Evolutionary conservation across 169 alveolate species (phyloP).

Genomic region (Plasmodium cynomolgi): DNA sequence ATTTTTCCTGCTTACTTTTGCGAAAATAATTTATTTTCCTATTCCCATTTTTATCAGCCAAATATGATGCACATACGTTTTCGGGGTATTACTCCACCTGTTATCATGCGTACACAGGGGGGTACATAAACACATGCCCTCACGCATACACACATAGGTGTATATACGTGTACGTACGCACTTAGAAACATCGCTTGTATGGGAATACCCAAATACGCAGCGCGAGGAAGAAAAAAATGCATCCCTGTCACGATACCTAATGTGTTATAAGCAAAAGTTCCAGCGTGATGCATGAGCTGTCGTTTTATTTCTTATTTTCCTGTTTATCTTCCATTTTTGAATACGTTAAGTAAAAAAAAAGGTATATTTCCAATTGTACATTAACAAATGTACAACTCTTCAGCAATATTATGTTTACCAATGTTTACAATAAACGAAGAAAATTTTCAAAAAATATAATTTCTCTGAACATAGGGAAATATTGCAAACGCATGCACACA

Average conservation of each 20-base stretch:
- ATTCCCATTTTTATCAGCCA: background rate
- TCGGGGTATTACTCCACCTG: background rate
- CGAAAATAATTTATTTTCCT: background rate
- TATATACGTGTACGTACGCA: background rate
- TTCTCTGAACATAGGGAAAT: background rate
- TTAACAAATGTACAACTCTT: background rate
- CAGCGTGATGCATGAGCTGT: background rate
- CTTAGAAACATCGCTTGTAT: background rate
- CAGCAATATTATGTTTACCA: background rate
- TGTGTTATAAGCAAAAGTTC: background rate
- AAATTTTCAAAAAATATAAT: background rate
- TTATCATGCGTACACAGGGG: background rate
- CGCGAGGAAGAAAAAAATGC: background rate
- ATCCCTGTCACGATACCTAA: background rate
- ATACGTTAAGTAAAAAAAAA: background rate
- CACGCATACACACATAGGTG: background rate
- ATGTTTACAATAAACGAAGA: background rate
- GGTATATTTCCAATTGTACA: background rate
- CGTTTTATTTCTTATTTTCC: background rate
- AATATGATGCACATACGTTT: background rate
- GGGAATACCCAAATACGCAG: background rate
- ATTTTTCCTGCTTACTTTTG: background rate
- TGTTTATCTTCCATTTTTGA: background rate
- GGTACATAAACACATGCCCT: background rate
- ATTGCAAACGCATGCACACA: background rate